Evolutionary conservation across 805 yeast genomes (phyloP).

Genomic region (Candida yuanshanica): DNA sequence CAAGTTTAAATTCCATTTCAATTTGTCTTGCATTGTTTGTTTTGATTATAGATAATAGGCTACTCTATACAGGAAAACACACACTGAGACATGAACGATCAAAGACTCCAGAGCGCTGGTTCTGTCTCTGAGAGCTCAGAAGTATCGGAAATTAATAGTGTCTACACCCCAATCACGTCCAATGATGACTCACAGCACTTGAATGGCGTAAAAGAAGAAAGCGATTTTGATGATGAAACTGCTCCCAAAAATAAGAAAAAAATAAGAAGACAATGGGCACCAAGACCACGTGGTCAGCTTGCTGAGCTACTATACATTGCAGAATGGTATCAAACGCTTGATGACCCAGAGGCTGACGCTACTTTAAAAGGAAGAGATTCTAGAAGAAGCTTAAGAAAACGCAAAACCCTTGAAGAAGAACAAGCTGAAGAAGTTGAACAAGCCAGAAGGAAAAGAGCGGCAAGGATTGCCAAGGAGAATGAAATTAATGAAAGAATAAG

Average conservation of each 20-base stretch:
- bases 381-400: background rate
- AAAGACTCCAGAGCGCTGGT: background rate
- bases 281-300: background rate
- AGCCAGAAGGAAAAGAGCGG: slow-evolving; percentile 3
- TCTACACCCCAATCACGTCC: background rate
- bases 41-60: background rate
- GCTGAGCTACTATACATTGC: background rate
- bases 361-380: background rate
- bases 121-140: background rate
- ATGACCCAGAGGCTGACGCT: background rate
- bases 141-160: background rate
- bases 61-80: background rate
- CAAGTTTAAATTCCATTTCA: no score
- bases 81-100: background rate
- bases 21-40: background rate
- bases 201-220: background rate
- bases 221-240: background rate
- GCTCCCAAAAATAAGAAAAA: background rate
- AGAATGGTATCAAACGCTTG: background rate
- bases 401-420: slow-evolving; percentile 1
- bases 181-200: background rate
- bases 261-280: background rate
- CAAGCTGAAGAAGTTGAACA: background rate
- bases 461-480: background rate
- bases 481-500: background rate